Conservation (phyloP, 1,284 basidiomycete species). For the Microbotryum lychnidis-dioicae region DNA sequence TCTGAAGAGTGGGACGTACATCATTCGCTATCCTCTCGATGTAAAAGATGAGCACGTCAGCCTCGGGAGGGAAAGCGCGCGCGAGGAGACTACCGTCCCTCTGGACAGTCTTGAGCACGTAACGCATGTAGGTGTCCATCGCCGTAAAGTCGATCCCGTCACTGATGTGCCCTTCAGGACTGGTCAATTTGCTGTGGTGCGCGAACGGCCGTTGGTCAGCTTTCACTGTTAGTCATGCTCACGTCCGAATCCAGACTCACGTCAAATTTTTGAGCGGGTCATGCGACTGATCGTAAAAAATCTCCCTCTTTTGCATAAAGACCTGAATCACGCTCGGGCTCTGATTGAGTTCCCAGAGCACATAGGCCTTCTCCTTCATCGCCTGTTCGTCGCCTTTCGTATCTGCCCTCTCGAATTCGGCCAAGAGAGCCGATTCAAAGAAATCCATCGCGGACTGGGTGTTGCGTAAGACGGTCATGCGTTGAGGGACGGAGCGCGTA, state of each 20-base stretch:
- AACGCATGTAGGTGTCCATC: constrained; percentile 83
- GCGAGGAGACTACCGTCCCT: constrained; percentile 72
- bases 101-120: constrained; percentile 55
- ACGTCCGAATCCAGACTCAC: constrained; percentile 46
- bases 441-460: constrained; percentile 72
- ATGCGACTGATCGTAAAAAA: constrained; percentile 84
- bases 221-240: constrained; percentile 3
- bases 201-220: constrained; percentile 33
- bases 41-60: constrained; percentile 64
- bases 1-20: constrained; percentile 42
- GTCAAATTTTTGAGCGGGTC: constrained; percentile 74
- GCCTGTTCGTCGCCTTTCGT: constrained; percentile 56
- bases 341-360: constrained; percentile 70
- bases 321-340: constrained; percentile 47
- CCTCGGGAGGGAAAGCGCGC: constrained; percentile 71
- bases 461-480: constrained; percentile 48
- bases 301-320: constrained; percentile 86
- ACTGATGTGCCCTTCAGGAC: constrained; percentile 36
- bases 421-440: constrained; percentile 73
- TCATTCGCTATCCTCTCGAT: constrained; percentile 66
- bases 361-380: constrained; percentile 69
- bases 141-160: constrained; percentile 69
- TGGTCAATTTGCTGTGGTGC: constrained; percentile 24
- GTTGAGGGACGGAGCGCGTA: constrained; percentile 52
- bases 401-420: constrained; percentile 76